Conservation (phyloP, 345 rosid species). For the Microcos paniculata region DNA sequence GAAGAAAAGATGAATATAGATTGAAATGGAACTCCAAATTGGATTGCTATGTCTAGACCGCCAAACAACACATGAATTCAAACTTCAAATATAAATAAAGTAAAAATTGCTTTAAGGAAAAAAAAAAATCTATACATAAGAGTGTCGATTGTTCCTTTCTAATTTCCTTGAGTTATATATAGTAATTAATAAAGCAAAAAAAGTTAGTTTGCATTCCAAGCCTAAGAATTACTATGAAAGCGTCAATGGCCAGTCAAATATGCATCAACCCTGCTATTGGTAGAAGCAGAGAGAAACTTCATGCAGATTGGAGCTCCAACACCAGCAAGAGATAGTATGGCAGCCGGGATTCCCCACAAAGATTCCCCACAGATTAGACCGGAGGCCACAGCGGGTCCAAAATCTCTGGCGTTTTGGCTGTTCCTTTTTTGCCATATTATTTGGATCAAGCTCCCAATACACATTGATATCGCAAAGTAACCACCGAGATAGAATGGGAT, state of each 20-base stretch:
- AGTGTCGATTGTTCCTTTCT: no score
- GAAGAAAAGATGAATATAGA: no score
- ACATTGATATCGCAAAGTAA: conserved; percentile 86
- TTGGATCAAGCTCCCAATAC: conserved; percentile 75
- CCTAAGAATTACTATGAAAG: no score
- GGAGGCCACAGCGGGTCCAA: conserved; percentile 70
- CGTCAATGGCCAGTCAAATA: conserved; percentile 26
- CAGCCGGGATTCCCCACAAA: conserved; percentile 82
- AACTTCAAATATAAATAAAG: no score
- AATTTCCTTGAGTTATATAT: no score
- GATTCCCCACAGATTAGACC: conserved; percentile 92
- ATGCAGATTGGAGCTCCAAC: conserved; percentile 81
- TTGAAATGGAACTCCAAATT: no score
- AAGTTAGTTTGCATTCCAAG: no score
- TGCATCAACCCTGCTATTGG: conserved; percentile 52
- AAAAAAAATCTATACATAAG: no score
- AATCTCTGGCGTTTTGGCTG: conserved; percentile 54
- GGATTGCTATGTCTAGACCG: no score
- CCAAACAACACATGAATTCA: no score
- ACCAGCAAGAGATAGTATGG: conserved; percentile 71
- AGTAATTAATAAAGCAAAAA: no score
- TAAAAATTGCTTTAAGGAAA: no score
- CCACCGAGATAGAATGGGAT: conserved; percentile 91
- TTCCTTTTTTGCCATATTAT: conserved; percentile 59
- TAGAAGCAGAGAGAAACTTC: conserved; percentile 72